Conservation (phyloP, 179 eudicot species). For the Vitellaria paradoxa region DNA sequence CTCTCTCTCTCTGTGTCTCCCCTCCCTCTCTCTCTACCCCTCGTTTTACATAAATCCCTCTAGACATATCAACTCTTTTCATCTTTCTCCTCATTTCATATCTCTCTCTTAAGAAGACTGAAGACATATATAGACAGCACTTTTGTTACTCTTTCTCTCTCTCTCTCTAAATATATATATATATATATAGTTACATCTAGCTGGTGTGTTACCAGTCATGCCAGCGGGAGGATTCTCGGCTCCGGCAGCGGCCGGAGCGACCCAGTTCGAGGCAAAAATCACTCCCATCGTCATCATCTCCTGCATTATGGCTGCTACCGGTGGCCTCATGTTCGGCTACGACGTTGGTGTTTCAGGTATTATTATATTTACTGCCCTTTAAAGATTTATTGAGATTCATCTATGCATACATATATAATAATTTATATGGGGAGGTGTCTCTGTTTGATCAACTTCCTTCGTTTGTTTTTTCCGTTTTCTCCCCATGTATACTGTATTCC, state of each 20-base stretch:
- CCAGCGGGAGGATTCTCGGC: conserved; percentile 70
- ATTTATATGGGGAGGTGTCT: no score
- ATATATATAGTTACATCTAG: no score
- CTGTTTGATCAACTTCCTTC: no score
- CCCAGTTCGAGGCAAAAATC: conserved; percentile 84
- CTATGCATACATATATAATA: no score
- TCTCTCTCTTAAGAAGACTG: no score
- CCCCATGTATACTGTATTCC: no score
- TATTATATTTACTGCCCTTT: conserved; percentile 7
- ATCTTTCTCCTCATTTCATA: no score
- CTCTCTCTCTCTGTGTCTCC: background rate
- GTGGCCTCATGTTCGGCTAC: conserved; percentile 96
- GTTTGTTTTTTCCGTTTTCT: no score
- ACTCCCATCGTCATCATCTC: conserved; percentile 87
- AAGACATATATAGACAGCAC: no score
- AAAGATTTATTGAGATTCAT: no score
- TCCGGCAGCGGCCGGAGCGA: conserved; percentile 37
- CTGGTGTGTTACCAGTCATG: conserved; percentile 27
- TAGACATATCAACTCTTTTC: background rate
- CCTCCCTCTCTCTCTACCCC: background rate
- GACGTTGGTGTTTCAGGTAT: conserved; percentile 93
- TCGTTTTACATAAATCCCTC: background rate
- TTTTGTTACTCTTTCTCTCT: background rate
- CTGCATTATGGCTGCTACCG: conserved; percentile 94
- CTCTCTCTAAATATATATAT: conserved; percentile 3